These are phyloP conservation scores for Hemisphaericaspora lyxosophila DNA, from an alignment of 1,139 yeast species.

Conservation along the genomic window DNA sequence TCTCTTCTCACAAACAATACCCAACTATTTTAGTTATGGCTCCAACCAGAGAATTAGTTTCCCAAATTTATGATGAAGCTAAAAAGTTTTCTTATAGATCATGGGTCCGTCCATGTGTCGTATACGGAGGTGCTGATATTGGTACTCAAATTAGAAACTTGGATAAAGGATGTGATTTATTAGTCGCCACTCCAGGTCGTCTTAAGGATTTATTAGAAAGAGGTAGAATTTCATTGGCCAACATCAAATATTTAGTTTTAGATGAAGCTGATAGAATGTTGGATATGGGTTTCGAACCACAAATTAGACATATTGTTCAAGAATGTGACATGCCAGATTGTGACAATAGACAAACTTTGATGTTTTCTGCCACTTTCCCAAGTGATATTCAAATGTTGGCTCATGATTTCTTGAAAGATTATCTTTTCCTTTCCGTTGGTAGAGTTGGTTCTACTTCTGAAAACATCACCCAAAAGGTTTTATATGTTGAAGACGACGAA, in stretches of 20 bases:
- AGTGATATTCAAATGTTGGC: conserved; percentile 96
- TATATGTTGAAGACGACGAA: conserved; percentile 93
- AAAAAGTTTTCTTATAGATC: conserved; percentile 96
- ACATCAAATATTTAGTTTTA: conserved; percentile 89
- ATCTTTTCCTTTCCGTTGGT: conserved; percentile 94
- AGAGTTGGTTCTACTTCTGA: conserved; percentile 98
- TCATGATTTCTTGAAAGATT: conserved; percentile 92
- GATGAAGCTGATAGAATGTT: conserved; percentile 99
- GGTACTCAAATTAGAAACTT: conserved; percentile 83
- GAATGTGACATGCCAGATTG: conserved; percentile 97
- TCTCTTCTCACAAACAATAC: conserved; percentile 72
- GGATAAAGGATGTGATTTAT: conserved; percentile 90
- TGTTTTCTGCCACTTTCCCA: conserved; percentile 99
- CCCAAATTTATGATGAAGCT: conserved; percentile 95
- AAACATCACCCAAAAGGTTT: conserved; percentile 90
- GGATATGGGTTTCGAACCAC: conserved; percentile 99
- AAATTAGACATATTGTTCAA: conserved; percentile 96
- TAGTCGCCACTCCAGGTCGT: conserved; percentile 99
- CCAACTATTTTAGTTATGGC: conserved; percentile 97
- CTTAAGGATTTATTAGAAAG: conserved; percentile 92
- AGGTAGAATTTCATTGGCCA: conserved; percentile 85
- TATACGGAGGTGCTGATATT: conserved; percentile 97
- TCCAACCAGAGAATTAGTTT: conserved; percentile 97
- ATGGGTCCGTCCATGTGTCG: conserved; percentile 96
- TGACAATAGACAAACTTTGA: conserved; percentile 87